These are phyloP conservation scores for Psilocybe tampanensis DNA, from an alignment of 768 basidiomycete genomes.

Conservation along the genomic window DNA sequence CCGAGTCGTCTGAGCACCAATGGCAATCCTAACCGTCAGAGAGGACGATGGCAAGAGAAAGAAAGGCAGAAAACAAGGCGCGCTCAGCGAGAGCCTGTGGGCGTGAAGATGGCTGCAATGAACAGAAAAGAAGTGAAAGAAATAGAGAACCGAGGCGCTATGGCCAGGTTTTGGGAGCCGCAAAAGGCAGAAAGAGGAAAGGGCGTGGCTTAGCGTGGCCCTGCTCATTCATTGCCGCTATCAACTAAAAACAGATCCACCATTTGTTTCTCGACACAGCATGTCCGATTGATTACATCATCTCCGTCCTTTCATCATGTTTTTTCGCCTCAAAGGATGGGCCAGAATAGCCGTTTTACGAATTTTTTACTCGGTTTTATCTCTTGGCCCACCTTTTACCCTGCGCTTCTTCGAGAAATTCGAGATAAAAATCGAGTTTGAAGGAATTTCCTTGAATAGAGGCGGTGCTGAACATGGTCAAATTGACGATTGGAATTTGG, in stretches of 20 bases:
- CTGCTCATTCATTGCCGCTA: not conserved
- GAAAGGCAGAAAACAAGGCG: constrained; percentile 2
- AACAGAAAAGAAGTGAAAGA: constrained; percentile 20
- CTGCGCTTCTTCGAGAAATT: no score
- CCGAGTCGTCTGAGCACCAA: not conserved
- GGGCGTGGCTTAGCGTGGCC: constrained; percentile 12
- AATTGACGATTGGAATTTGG: not conserved
- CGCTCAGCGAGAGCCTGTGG: constrained; percentile 5
- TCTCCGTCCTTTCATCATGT: not conserved
- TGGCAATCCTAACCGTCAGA: not conserved
- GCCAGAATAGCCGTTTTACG: no score
- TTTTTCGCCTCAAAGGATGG: no score
- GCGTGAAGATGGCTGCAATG: constrained; percentile 12
- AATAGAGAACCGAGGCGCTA: constrained; percentile 11
- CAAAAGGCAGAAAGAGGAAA: constrained; percentile 21
- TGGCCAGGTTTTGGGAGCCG: constrained; percentile 9
- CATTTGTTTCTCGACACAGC: constrained; percentile 1
- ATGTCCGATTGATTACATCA: not conserved
- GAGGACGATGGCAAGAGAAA: not conserved
- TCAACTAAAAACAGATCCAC: not conserved
- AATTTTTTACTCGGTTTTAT: no score
- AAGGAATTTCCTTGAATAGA: no score
- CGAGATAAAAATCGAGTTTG: no score
- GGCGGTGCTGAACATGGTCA: no score
- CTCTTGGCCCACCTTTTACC: no score